Base-by-base conservation (phyloP, 495 filamentous ascomycete genomes). In the Xylaria castorea region DNA sequence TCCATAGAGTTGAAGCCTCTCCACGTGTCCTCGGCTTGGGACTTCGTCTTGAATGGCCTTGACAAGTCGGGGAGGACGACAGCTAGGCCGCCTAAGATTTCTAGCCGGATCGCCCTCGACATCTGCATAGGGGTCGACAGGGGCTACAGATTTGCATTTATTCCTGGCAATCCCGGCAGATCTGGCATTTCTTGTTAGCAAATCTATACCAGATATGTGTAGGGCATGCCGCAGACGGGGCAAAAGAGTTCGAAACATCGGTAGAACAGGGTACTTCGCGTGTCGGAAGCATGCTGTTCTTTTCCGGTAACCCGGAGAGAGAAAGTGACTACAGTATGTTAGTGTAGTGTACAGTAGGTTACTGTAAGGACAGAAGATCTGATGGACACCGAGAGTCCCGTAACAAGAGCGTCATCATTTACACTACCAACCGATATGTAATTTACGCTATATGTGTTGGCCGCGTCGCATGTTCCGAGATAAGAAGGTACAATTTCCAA, bases 401-500 rank as follows among this genome's bases (percentile, higher is more conserved):
- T 61, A 44, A 42, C 61, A 44, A 63, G 36, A 30, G 22, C 38
- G 58, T 38, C 58, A 38, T 61, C 58, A 42, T 63, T 40, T 38
- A n/a, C n/a, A n/a, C n/a, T n/a, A 63, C 60, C 60, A 63, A 42
- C n/a, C 8, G 34, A 50, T 20, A 46, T 36, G 32, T 18, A 51
- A 66, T 51, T 34, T 30, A 25, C 44, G 5, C n/a, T 27, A 32
- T 14, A 3, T 14, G 42, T n/a, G 53, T 38, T 61, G 53, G 55
- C 55, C 57, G 51, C 67, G 67, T 70, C 16, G 67, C 67, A 34
- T 22, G 38, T 61, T 70, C 55, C 67, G 67, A 48, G 55, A 61
- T 22, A 60, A 61, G 67, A 70, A 70, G 67, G 67, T 69, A 55
- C 66, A 69, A 60, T 57, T 8, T 16, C 34, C 36, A 25, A n/a